These are phyloP conservation scores for Pelargonium exstipulatum DNA, from an alignment of 441 rosid species.

Conservation along the genomic window DNA sequence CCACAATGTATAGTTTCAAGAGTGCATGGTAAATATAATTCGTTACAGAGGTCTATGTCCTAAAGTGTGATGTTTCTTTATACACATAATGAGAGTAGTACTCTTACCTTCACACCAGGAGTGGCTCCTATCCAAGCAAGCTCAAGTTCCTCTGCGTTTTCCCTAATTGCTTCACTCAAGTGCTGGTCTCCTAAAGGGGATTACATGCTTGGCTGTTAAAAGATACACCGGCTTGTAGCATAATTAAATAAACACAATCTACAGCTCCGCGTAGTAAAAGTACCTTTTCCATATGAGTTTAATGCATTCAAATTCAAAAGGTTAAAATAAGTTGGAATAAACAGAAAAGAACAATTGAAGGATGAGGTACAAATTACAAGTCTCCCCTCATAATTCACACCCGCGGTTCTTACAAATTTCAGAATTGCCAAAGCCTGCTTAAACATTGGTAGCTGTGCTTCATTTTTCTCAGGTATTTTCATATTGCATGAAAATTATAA, in stretches of 20 bases:
- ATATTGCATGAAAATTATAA: not conserved
- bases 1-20: not conserved
- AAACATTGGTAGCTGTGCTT: not conserved
- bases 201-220: slow-evolving; percentile 19
- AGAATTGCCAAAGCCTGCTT: not conserved
- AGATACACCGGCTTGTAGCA: not conserved
- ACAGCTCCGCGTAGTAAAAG: not conserved
- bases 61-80: not conserved
- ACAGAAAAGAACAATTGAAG: not conserved
- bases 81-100: not conserved
- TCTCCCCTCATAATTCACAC: not conserved
- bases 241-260: not conserved
- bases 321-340: not conserved
- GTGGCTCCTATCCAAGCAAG: slow-evolving; percentile 36
- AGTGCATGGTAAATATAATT: not conserved
- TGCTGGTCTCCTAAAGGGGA: slow-evolving; percentile 23
- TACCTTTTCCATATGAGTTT: not conserved
- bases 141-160: slow-evolving; percentile 22
- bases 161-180: slow-evolving; percentile 24
- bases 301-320: not conserved
- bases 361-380: not conserved
- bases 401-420: not conserved
- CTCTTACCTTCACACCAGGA: slow-evolving; percentile 30
- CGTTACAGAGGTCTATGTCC: not conserved
- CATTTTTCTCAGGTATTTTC: not conserved